Percentiles rank a stretch among this genome's conserved stretches.
Evolutionary conservation across 1,284 basidiomycete genomes (phyloP).

Genomic region (Microbotryum saponariae): DNA sequence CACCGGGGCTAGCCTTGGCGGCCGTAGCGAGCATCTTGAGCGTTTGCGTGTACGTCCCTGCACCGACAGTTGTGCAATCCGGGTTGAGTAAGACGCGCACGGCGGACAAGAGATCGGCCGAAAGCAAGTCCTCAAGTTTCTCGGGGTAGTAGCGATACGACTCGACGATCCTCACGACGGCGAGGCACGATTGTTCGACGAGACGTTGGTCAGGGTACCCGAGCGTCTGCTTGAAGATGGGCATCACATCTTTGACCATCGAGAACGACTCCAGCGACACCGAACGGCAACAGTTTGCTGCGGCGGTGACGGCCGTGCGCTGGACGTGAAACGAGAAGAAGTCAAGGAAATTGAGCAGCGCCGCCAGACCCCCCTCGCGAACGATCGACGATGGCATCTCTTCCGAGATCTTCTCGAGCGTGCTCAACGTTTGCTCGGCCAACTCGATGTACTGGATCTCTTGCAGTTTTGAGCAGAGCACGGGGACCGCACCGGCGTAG

Average conservation of each 20-base stretch:
- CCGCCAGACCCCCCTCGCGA: constrained; percentile 81
- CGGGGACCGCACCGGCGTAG: constrained; percentile 87
- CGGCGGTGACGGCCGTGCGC: constrained; percentile 88
- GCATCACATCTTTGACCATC: constrained; percentile 81
- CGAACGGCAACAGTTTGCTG: constrained; percentile 88
- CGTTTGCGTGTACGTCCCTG: constrained; percentile 79
- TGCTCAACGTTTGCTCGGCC: constrained; percentile 90
- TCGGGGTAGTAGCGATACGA: constrained; percentile 72
- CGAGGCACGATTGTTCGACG: constrained; percentile 86
- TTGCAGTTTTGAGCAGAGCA: constrained; percentile 86
- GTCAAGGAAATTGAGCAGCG: constrained; percentile 84
- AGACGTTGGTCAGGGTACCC: constrained; percentile 84
- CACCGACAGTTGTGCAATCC: constrained; percentile 71
- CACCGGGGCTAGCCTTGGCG: constrained; percentile 74
- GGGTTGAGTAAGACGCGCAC: constrained; percentile 78
- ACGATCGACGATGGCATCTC: constrained; percentile 91
- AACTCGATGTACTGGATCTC: constrained; percentile 95
- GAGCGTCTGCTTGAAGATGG: constrained; percentile 82
- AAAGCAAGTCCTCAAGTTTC: constrained; percentile 75
- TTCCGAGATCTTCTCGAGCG: constrained; percentile 91
- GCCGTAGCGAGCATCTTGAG: constrained; percentile 77
- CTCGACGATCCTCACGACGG: constrained; percentile 84
- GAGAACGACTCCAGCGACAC: constrained; percentile 75
- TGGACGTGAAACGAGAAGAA: constrained; percentile 96
- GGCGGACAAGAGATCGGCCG: constrained; percentile 70